Evolutionary conservation across 305 asterid genomes (phyloP).

Genomic region (Nicotiana rustica): DNA sequence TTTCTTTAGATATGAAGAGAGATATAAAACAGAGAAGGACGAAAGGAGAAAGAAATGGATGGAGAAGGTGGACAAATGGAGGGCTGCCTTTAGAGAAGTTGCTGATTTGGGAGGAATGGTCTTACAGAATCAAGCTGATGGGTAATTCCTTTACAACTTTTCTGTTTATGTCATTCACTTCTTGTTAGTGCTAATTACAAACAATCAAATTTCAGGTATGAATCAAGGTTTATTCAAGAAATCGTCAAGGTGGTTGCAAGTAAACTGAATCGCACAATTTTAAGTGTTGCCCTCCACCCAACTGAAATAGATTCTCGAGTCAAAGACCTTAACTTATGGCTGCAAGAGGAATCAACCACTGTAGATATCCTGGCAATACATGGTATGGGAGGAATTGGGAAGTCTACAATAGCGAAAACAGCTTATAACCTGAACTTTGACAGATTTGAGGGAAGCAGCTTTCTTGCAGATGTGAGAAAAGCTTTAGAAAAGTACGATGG

Average conservation of each 20-base stretch:
- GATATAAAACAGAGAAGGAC: neutral
- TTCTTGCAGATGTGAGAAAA: conserved; percentile 33
- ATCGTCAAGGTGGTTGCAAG: conserved; percentile 35
- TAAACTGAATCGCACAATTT: conserved; percentile 32
- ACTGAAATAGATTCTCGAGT: conserved; percentile 34
- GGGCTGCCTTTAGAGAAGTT: conserved; percentile 31
- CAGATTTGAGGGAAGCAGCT: conserved; percentile 31
- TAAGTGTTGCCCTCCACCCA: conserved; percentile 29
- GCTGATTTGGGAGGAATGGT: conserved; percentile 37
- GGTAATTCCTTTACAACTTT: neutral
- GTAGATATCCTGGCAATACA: conserved; percentile 30
- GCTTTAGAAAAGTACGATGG: conserved; percentile 32
- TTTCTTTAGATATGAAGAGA: conserved; percentile 25
- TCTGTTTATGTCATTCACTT: neutral
- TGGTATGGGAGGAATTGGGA: conserved; percentile 35
- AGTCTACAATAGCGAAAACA: conserved; percentile 32
- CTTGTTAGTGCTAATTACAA: neutral
- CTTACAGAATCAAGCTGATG: conserved; percentile 26
- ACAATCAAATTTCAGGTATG: conserved; percentile 14
- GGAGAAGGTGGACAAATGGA: conserved; percentile 30
- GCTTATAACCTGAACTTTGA: conserved; percentile 26
- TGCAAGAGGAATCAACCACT: conserved; percentile 19
- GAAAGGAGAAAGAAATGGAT: neutral
- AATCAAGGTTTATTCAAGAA: conserved; percentile 35
- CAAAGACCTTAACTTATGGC: conserved; percentile 18